Evolutionary conservation across 768 basidiomycete species (phyloP).

Genomic region (Russula sp.): DNA sequence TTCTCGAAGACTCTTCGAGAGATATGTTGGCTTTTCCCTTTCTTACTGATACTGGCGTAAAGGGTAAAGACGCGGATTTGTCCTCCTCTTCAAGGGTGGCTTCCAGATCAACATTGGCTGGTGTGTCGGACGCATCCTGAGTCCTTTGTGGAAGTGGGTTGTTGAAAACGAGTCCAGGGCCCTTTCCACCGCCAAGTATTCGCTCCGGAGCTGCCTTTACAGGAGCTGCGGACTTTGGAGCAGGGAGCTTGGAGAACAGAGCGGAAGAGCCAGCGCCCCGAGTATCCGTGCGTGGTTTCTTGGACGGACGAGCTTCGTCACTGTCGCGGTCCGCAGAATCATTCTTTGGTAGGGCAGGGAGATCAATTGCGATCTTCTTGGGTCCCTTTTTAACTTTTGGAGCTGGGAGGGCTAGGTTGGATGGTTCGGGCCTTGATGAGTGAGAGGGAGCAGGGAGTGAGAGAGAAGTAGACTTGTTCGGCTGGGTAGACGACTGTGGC

Average conservation of each 20-base stretch:
- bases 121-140: background rate
- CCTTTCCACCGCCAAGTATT: constrained; percentile 57
- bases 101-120: background rate
- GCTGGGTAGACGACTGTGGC: constrained; percentile 23
- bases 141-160: constrained; percentile 17
- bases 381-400: constrained; percentile 44
- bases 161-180: constrained; percentile 57
- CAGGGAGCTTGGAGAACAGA: constrained; percentile 65
- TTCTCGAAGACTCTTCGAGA: constrained; percentile 25
- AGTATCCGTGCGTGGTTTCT: constrained; percentile 45
- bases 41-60: constrained; percentile 51
- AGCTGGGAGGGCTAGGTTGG: constrained; percentile 30
- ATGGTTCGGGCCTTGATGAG: constrained; percentile 22
- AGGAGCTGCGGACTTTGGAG: constrained; percentile 53
- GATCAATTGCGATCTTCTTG: constrained; percentile 53
- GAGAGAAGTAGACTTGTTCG: constrained; percentile 28
- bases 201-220: constrained; percentile 39
- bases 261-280: constrained; percentile 54
- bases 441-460: constrained; percentile 32
- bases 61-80: constrained; percentile 34
- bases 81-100: constrained; percentile 5
- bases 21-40: constrained; percentile 50
- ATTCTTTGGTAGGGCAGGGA: constrained; percentile 40
- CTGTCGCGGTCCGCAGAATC: constrained; percentile 35
- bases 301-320: constrained; percentile 42